A percentile compares a stretch with the other conserved stretches of the same genome.
These are phyloP conservation scores for Aspergillus jensenii DNA, from an alignment of 2,329 filamentous ascomycete genomes.

Conservation along the genomic window DNA sequence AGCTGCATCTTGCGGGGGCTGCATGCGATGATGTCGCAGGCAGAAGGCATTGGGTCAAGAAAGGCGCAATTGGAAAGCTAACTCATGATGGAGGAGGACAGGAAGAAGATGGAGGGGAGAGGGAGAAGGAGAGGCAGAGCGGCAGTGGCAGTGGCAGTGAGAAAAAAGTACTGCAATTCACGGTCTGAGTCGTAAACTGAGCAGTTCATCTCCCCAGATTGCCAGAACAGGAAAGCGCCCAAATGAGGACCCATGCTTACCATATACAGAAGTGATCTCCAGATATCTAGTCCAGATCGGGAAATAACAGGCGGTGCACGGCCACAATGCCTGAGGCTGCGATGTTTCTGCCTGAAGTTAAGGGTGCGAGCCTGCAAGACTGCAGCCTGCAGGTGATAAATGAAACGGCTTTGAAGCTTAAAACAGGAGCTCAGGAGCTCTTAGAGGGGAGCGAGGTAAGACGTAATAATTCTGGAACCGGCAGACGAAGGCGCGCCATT, in stretches of 20 bases:
- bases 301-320: constrained; percentile 9
- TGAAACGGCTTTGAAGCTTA: neutral
- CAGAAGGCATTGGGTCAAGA: neutral
- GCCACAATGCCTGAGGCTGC: constrained; percentile 11
- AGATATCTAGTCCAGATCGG: constrained; percentile 17
- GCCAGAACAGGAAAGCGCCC: constrained; percentile 28
- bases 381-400: neutral
- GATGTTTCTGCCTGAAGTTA: constrained; percentile 2
- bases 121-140: neutral
- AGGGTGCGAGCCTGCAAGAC: neutral
- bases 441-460: neutral
- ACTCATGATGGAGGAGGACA: neutral
- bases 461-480: neutral
- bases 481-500: constrained; percentile 3
- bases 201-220: constrained; percentile 15
- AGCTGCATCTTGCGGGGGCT: constrained; percentile 6
- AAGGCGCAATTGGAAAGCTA: neutral
- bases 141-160: neutral
- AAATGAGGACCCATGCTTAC: constrained; percentile 22
- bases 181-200: constrained; percentile 8
- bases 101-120: neutral
- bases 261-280: constrained; percentile 24
- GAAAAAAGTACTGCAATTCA: constrained; percentile 7
- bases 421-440: neutral
- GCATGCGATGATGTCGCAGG: constrained; percentile 4